Evolutionary conservation across 2,329 filamentous ascomycete species (phyloP).

Genomic region (Penicillium frequentans): DNA sequence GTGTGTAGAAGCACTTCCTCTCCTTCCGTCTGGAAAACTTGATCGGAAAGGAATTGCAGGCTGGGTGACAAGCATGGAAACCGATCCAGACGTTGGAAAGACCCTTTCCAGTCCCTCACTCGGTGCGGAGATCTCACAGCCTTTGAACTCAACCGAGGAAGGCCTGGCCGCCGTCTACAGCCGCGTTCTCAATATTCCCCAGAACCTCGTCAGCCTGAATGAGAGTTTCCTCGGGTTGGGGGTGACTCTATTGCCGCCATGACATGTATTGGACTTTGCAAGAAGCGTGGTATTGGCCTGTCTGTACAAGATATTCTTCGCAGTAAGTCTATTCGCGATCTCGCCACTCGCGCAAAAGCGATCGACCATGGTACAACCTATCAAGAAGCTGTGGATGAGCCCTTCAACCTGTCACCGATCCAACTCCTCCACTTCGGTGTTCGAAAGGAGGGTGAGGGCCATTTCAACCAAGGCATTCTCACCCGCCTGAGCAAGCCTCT

Average conservation of each 20-base stretch:
- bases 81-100: constrained; percentile 25
- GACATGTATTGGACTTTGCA: constrained; percentile 50
- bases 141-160: constrained; percentile 30
- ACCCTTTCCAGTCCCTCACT: not conserved
- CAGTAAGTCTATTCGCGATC: constrained; percentile 46
- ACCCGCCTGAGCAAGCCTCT: constrained; percentile 31
- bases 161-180: constrained; percentile 36
- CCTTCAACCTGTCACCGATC: constrained; percentile 39
- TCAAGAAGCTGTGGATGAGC: constrained; percentile 30
- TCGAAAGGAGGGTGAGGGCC: constrained; percentile 33
- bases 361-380: constrained; percentile 35
- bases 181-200: constrained; percentile 40
- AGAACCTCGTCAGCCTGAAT: constrained; percentile 31
- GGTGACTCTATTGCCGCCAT: constrained; percentile 54
- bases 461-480: constrained; percentile 42
- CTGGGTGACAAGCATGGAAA: constrained; percentile 34
- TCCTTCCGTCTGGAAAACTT: constrained; percentile 48
- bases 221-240: constrained; percentile 46
- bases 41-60: constrained; percentile 41
- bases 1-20: constrained; percentile 45
- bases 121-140: constrained; percentile 6
- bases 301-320: constrained; percentile 51
- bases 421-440: constrained; percentile 40
- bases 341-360: constrained; percentile 32
- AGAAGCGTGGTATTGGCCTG: constrained; percentile 46